Evolutionary conservation across 1,284 basidiomycete species (phyloP), one percentile per base, ranked within the genome.

Genomic region (Cutaneotrichosporon sp.): DNA sequence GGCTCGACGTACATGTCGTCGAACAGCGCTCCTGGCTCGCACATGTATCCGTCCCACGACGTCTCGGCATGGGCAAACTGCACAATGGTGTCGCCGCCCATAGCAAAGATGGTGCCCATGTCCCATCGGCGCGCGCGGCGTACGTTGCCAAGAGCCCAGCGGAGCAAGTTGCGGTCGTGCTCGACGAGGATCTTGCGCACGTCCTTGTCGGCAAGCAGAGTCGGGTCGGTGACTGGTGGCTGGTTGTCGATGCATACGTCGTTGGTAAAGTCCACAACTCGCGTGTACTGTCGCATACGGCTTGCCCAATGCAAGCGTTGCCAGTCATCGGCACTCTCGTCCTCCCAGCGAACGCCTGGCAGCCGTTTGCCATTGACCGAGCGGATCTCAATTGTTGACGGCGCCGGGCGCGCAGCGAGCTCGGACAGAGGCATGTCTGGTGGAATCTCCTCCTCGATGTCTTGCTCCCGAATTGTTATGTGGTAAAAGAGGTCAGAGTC

Each of bases 21-120:
- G 33, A 45, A 45, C 18, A 45, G 30, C 33, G 43, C 43, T 17
- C 43, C 43, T 1, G 43, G 43, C 15, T 45, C 43, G 20, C 43
- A 45, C 43, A 45, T 45, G 43, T 45, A 45, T 21, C 43, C 43
- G 43, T 45, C 43, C 43, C 43, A 45, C 30, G 43, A 45, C 43
- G 43, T 45, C 33, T 45, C 43, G 43, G 43, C 43, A 14, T 45
- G 43, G 13, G 43, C 43, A 35, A 45, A 45, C 43, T 45, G 43
- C 33, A 45, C 43, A 18, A 45, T 45, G 17, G 43, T 45, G 10
- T 45, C 43, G 30, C 30, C 43, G 30, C 43, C 43, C 43, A 45
- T 45, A 3, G 43, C 43, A 33, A 45, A 45, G 9, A 45, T 45
- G 5, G 43, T 45, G 33, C 43, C 43, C 43, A 45, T 45, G 43